Evolutionary conservation across 805 yeast genomes (phyloP).

Genomic region (Candida taoyuanica): DNA sequence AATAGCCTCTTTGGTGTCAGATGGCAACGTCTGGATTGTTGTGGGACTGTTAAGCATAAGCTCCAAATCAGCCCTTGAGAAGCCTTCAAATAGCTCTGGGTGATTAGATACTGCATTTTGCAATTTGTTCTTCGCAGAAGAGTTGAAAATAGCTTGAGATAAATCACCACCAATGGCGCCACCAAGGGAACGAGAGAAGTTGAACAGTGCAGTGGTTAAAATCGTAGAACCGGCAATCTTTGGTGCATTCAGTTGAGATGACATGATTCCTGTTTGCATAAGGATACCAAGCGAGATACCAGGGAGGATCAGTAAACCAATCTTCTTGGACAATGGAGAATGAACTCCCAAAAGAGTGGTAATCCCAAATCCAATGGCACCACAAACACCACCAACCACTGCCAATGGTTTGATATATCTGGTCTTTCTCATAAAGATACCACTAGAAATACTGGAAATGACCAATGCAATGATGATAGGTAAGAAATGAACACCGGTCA

Average conservation of each 20-base stretch:
- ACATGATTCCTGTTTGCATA: slow-evolving; percentile 31
- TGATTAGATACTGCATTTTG: background rate
- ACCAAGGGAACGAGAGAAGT: slow-evolving; percentile 39
- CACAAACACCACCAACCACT: slow-evolving; percentile 28
- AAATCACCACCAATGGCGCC: slow-evolving; percentile 37
- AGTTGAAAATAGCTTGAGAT: slow-evolving; percentile 35
- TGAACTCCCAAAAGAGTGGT: slow-evolving; percentile 29
- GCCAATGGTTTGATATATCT: slow-evolving; percentile 34
- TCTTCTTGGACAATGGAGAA: slow-evolving; percentile 27
- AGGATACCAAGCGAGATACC: slow-evolving; percentile 35
- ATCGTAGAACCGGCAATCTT: slow-evolving; percentile 43
- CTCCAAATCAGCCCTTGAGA: background rate
- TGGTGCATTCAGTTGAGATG: slow-evolving; percentile 39
- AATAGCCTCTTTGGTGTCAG: slow-evolving; percentile 14
- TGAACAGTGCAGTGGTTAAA: slow-evolving; percentile 39
- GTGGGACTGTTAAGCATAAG: slow-evolving; percentile 8
- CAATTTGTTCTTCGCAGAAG: slow-evolving; percentile 24
- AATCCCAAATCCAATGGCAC: slow-evolving; percentile 33
- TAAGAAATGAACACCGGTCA: slow-evolving; percentile 22
- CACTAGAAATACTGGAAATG: slow-evolving; percentile 17
- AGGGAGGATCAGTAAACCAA: slow-evolving; percentile 35
- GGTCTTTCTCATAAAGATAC: slow-evolving; percentile 30
- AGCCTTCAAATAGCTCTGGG: slow-evolving; percentile 6
- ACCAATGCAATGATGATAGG: slow-evolving; percentile 21
- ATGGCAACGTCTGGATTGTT: background rate